phyloP scores from a whole-genome alignment of 2,329 filamentous ascomycete genomes.

The Talaromyces verruculosus region DNA sequence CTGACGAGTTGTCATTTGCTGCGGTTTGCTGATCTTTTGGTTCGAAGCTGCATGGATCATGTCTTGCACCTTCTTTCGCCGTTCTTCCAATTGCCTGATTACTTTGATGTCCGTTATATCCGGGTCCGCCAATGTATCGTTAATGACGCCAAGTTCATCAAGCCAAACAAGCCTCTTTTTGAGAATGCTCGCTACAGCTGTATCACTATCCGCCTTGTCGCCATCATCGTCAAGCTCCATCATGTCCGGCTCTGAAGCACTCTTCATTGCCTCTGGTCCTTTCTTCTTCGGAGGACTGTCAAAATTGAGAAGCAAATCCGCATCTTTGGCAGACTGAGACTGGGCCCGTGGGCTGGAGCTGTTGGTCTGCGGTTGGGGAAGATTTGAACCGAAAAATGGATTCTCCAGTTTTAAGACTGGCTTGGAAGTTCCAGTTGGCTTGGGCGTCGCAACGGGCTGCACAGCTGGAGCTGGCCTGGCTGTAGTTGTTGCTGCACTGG shows the following conservation, averaged over 20 bases:
- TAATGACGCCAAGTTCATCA: constrained; percentile 26
- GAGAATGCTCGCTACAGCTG: background rate
- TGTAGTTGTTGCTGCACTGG: background rate
- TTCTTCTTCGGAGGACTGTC: constrained; percentile 18
- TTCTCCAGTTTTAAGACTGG: background rate
- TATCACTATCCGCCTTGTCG: background rate
- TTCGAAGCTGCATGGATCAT: constrained; percentile 17
- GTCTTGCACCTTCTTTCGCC: constrained; percentile 24
- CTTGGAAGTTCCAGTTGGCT: background rate
- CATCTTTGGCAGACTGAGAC: background rate
- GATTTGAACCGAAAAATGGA: constrained; percentile 25
- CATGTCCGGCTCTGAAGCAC: constrained; percentile 26
- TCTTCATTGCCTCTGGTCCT: constrained; percentile 1
- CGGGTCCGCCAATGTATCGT: constrained; percentile 24
- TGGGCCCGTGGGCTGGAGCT: background rate
- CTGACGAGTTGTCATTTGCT: background rate
- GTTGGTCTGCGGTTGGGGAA: constrained; percentile 25
- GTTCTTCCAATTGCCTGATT: constrained; percentile 22
- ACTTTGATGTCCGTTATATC: constrained; percentile 18
- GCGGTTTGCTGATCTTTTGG: background rate
- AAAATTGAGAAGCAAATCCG: constrained; percentile 28
- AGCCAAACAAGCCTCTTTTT: constrained; percentile 14
- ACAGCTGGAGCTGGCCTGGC: background rate
- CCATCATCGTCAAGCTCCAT: constrained; percentile 24
- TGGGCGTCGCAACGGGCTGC: background rate